Evolutionary conservation across 2,329 filamentous ascomycete species (phyloP).

Genomic region (Epichloe sibirici): DNA sequence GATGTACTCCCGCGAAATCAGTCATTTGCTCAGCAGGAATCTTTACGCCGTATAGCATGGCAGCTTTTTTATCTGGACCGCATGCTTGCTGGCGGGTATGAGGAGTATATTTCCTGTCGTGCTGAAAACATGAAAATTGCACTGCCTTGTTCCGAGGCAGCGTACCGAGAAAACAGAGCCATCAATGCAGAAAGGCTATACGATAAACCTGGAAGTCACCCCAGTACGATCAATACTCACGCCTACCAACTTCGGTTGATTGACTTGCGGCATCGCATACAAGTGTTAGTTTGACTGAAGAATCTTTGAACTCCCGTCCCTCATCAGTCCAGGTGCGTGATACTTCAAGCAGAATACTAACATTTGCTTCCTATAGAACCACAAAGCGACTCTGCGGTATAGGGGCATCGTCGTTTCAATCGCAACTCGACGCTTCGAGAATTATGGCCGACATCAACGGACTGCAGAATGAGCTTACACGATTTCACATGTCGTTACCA

Average conservation of each 20-base stretch:
- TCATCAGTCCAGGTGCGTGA: not conserved
- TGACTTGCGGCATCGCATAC: slow-evolving; percentile 25
- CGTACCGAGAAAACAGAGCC: slow-evolving; percentile 20
- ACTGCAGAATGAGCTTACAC: slow-evolving; percentile 26
- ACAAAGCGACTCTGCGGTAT: slow-evolving; percentile 15
- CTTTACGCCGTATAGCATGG: slow-evolving; percentile 25
- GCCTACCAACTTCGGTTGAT: slow-evolving; percentile 24
- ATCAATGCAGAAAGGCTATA: slow-evolving; percentile 20
- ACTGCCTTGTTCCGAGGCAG: slow-evolving; percentile 22
- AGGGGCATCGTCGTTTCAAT: slow-evolving; percentile 9
- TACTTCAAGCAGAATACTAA: not conserved
- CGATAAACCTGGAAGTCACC: slow-evolving; percentile 15
- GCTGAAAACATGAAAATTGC: slow-evolving; percentile 26
- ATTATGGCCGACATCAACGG: slow-evolving; percentile 25
- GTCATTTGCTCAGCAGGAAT: slow-evolving; percentile 24
- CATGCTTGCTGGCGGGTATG: slow-evolving; percentile 26
- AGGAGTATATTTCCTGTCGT: slow-evolving; percentile 26
- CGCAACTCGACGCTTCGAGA: slow-evolving; percentile 22
- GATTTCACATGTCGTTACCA: slow-evolving; percentile 23
- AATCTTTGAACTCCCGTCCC: not conserved
- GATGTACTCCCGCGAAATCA: slow-evolving; percentile 18
- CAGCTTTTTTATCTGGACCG: slow-evolving; percentile 27
- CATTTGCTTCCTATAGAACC: slow-evolving; percentile 9
- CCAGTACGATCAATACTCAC: slow-evolving; percentile 18
- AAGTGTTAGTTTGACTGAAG: slow-evolving; percentile 16